Conservation (phyloP, 441 rosid genomes). For the Bocquillonia castaneifolia region DNA sequence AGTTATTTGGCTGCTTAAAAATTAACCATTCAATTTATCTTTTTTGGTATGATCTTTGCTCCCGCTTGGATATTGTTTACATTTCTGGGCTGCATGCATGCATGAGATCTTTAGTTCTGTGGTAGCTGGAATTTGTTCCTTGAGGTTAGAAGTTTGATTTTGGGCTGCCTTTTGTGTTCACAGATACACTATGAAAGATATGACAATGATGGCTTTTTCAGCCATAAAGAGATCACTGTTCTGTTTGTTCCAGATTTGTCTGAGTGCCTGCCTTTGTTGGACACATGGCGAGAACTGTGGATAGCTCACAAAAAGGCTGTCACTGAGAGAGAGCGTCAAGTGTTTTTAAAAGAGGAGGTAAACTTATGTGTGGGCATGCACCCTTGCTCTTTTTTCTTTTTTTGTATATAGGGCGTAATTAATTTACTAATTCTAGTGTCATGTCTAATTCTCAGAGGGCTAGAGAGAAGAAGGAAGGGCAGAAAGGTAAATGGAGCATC, state of each 20-base stretch:
- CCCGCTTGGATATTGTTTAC: not conserved
- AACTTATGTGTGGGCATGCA: not conserved
- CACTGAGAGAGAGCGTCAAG: slow-evolving; percentile 58
- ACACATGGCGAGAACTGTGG: slow-evolving; percentile 79
- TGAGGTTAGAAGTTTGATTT: slow-evolving; percentile 10
- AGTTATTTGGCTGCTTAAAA: not conserved
- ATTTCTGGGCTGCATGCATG: not conserved
- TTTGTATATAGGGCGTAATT: not conserved
- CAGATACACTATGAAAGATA: slow-evolving; percentile 97
- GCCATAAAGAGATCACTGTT: slow-evolving; percentile 85
- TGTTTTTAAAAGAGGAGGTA: slow-evolving; percentile 56
- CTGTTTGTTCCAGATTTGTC: slow-evolving; percentile 92
- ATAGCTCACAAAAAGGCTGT: slow-evolving; percentile 68
- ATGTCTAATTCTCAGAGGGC: slow-evolving; percentile 38
- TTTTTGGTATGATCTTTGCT: not conserved
- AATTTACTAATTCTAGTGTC: slow-evolving; percentile 14
- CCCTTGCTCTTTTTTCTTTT: slow-evolving; percentile 1
- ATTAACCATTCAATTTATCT: not conserved
- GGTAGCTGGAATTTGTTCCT: slow-evolving; percentile 5
- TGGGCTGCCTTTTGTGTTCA: slow-evolving; percentile 19
- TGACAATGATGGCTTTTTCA: slow-evolving; percentile 77
- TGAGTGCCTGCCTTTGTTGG: slow-evolving; percentile 82
- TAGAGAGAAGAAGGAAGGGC: slow-evolving; percentile 47
- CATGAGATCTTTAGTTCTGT: not conserved
- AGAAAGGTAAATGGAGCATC: slow-evolving; percentile 46